Base-by-base conservation (phyloP, 1,139 yeast genomes). In the Geotrichum cucujoidarum region DNA sequence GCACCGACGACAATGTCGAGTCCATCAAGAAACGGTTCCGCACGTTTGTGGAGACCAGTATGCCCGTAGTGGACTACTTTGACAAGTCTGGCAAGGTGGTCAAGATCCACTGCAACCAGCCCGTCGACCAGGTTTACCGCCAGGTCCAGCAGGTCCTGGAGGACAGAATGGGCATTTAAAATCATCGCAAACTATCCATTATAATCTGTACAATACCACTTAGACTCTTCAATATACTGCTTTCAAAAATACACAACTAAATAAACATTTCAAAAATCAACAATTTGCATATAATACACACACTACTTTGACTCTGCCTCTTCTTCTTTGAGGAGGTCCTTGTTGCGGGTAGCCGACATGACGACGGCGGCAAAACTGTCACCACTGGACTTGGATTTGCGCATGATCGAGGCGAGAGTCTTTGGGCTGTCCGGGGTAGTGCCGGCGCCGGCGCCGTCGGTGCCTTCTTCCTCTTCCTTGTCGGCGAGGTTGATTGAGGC, bases 11-110 rank as follows among this genome's bases (percentile, higher is more conserved):
- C 65, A 92, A 92, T 67, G 76, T 83, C 51, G 97, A 90, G 62
- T 81, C 92, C 58, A 90, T 92, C 65, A 82, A 75, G 61, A 90
- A 92, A 72, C 78, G 98, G 67, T 92, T 92, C 73, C 76, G 72
- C 57, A 84, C 92, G 13, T 92, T 92, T 63, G 65, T 82, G 48
- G 95, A 89, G 42, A 89, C 97, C 5, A 83, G 95, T 54, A 84
- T 85, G 89, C 98, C 98, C 1, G 98, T 92, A 11, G 88, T 92
- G 39, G 85, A 89, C 50, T 80, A 88, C 67, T 92, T 80, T 61
- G 90, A 79, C 31, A 73, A 78, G 58, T 83, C 83, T 57, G 80
- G 76, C 48, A 85, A 80, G 65, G 97, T 92, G 14, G 83, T 89
- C 47, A 82, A 77, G 62, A 79, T 92, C 27, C 72, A 75, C 50